These are phyloP conservation scores for Dryas alaskensis DNA, from an alignment of 306 rosid species.

Conservation along the genomic window DNA sequence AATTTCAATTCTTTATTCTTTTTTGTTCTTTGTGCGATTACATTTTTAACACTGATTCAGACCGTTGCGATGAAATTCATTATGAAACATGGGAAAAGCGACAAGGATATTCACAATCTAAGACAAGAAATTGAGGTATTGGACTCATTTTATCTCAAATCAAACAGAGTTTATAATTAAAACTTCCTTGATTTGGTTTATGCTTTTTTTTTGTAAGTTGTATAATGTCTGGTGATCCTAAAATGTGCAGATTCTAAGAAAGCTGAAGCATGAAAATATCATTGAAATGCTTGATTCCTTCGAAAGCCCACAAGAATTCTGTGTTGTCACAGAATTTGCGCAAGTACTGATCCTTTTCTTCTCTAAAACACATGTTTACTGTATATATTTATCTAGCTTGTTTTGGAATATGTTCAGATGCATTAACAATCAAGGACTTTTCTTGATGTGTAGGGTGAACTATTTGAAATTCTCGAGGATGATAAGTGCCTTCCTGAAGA, in stretches of 20 bases:
- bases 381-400: conserved; percentile 11
- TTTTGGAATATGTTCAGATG: conserved; percentile 9
- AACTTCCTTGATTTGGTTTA: conserved; percentile 12
- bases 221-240: conserved; percentile 14
- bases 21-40: not conserved
- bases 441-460: conserved; percentile 67
- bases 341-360: conserved; percentile 55
- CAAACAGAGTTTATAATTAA: not conserved
- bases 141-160: conserved; percentile 3
- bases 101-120: conserved; percentile 81
- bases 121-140: conserved; percentile 94
- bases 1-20: not conserved
- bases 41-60: conserved; percentile 31
- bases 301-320: conserved; percentile 94
- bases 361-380: conserved; percentile 6
- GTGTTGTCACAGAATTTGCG: conserved; percentile 96
- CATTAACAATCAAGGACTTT: conserved; percentile 17
- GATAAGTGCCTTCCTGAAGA: conserved; percentile 97
- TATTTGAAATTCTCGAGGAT: conserved; percentile 98
- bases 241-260: conserved; percentile 73
- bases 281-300: conserved; percentile 98
- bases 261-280: conserved; percentile 90
- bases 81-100: conserved; percentile 95
- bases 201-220: not conserved
- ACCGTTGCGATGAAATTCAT: conserved; percentile 98